phyloP scores from a whole-genome alignment of 1,284 basidiomycete genomes.

The Bjerkandera adusta region DNA sequence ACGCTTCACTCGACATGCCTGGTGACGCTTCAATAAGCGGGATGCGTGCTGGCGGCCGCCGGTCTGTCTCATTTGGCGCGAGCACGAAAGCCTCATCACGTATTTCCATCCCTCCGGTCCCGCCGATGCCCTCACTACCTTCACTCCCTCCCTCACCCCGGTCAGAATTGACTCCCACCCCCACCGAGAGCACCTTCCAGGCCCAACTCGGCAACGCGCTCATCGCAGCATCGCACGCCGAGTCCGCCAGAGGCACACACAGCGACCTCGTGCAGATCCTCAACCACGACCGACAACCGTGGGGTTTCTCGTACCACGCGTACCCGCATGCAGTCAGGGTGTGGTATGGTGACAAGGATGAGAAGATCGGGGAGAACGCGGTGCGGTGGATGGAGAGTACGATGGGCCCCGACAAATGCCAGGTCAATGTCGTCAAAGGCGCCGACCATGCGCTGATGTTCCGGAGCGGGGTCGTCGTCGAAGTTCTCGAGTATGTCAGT shows the following conservation, averaged over 20 bases:
- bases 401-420: slow-evolving; percentile 75
- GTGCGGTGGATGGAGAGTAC: slow-evolving; percentile 88
- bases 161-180: slow-evolving; percentile 27
- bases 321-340: slow-evolving; percentile 81
- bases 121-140: slow-evolving; percentile 42
- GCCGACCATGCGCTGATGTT: slow-evolving; percentile 95
- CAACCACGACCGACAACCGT: slow-evolving; percentile 80
- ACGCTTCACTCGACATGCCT: slow-evolving; percentile 4
- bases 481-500: slow-evolving; percentile 75
- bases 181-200: slow-evolving; percentile 50
- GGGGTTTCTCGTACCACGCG: slow-evolving; percentile 81
- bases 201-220: slow-evolving; percentile 81
- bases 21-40: slow-evolving; percentile 8
- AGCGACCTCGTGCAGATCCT: slow-evolving; percentile 90
- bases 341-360: slow-evolving; percentile 94
- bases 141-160: slow-evolving; percentile 13
- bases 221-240: slow-evolving; percentile 91
- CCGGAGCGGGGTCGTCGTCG: slow-evolving; percentile 82
- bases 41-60: slow-evolving; percentile 45
- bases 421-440: slow-evolving; percentile 79
- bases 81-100: slow-evolving; percentile 30
- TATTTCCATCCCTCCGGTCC: slow-evolving; percentile 36
- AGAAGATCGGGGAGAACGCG: slow-evolving; percentile 87
- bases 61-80: slow-evolving; percentile 65
- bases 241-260: slow-evolving; percentile 88